These are phyloP conservation scores for Cryptococcus floricola DNA, from an alignment of 1,284 basidiomycete genomes.

Conservation along the genomic window DNA sequence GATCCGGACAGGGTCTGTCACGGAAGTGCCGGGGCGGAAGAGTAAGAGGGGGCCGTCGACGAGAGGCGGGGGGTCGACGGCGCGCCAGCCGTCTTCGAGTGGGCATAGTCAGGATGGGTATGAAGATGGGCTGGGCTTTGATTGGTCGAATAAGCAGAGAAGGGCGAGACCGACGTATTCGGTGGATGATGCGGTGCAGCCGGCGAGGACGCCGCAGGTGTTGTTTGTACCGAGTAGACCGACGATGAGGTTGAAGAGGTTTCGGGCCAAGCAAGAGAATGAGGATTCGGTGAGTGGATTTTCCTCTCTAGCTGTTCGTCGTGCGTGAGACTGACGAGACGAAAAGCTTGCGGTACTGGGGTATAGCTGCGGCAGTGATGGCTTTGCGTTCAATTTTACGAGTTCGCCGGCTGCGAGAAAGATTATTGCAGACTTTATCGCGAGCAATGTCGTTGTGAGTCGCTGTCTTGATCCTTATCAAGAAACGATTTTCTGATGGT, in stretches of 20 bases:
- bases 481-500: background rate
- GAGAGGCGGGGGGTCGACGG: slow-evolving; percentile 1
- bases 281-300: slow-evolving; percentile 9
- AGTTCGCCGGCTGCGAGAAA: slow-evolving; percentile 29
- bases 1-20: slow-evolving; percentile 11
- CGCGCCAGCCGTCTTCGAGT: background rate
- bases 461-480: background rate
- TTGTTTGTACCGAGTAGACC: slow-evolving; percentile 27
- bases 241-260: background rate
- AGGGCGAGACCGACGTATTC: slow-evolving; percentile 24
- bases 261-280: background rate
- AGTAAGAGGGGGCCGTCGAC: slow-evolving; percentile 5
- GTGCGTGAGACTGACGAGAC: slow-evolving; percentile 1
- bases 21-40: background rate
- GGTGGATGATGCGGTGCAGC: slow-evolving; percentile 24
- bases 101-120: background rate
- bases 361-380: slow-evolving; percentile 29
- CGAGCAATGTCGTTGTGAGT: slow-evolving; percentile 35
- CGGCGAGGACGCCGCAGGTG: slow-evolving; percentile 34
- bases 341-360: slow-evolving; percentile 33
- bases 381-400: slow-evolving; percentile 38
- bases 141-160: slow-evolving; percentile 13
- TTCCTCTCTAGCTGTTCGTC: background rate
- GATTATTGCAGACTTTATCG: slow-evolving; percentile 43
- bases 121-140: slow-evolving; percentile 17